Evolutionary conservation across 192 early-diverging fungal genomes (phyloP).

Genomic region (Coemansia aciculifera): DNA sequence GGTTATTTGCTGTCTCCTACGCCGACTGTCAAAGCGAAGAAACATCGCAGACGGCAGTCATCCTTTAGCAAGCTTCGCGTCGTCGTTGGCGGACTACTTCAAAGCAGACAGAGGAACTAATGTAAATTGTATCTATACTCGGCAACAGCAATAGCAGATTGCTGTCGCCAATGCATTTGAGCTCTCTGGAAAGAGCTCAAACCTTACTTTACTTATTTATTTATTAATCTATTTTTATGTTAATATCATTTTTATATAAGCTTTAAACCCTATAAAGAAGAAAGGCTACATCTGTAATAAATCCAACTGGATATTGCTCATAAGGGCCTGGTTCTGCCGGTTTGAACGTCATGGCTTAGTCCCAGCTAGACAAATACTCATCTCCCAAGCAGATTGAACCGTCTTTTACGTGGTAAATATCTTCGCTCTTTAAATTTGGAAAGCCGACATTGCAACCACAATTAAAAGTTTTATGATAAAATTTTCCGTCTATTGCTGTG

Average conservation of each 20-base stretch:
- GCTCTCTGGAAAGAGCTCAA: constrained; percentile 1
- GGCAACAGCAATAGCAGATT: background rate
- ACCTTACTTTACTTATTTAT: background rate
- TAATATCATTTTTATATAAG: background rate
- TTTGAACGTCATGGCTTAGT: no score
- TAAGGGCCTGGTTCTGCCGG: no score
- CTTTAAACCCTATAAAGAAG: background rate
- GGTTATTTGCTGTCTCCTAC: constrained; percentile 11
- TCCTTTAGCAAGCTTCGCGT: constrained; percentile 18
- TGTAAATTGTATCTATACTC: background rate
- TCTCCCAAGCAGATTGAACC: no score
- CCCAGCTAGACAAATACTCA: no score
- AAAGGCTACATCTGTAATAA: background rate
- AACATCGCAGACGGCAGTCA: constrained; percentile 16
- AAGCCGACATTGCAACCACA: no score
- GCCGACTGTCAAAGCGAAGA: background rate
- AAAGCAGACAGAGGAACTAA: constrained; percentile 3
- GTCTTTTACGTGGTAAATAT: no score
- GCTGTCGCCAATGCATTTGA: background rate
- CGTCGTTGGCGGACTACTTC: constrained; percentile 20
- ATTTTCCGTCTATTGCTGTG: background rate
- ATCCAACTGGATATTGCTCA: no score
- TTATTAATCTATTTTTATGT: background rate
- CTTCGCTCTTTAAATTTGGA: no score
- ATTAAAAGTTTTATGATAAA: no score